Conservation (phyloP, 129 eudicot genomes). For the Helianthus annuus region DNA sequence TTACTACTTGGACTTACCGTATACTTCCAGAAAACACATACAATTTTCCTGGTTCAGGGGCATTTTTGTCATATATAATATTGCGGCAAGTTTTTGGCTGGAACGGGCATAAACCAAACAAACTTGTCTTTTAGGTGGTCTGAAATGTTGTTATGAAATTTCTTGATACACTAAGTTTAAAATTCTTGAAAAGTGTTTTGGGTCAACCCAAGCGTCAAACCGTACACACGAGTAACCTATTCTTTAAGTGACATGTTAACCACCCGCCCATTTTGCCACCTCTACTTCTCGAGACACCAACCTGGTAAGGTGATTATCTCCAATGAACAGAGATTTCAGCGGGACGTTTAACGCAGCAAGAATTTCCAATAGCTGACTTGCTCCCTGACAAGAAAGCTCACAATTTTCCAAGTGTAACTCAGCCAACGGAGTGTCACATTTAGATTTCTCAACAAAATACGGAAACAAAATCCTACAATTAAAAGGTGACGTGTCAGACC, state of each 20-base stretch:
- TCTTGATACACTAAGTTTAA: neutral
- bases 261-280: neutral
- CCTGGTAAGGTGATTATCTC: constrained; percentile 77
- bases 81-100: too few species aligned
- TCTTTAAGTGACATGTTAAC: neutral
- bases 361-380: constrained; percentile 46
- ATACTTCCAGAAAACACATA: too few species aligned
- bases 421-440: constrained; percentile 41
- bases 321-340: constrained; percentile 53
- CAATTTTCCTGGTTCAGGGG: too few species aligned
- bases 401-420: constrained; percentile 65
- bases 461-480: constrained; percentile 50
- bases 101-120: too few species aligned
- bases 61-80: too few species aligned
- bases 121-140: too few species aligned
- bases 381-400: constrained; percentile 51
- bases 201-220: neutral
- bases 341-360: constrained; percentile 55
- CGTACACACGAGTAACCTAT: neutral
- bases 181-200: neutral
- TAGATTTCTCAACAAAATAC: constrained; percentile 52
- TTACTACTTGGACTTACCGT: too few species aligned
- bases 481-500: constrained; percentile 14
- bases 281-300: constrained; percentile 20
- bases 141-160: neutral